Percentiles rank a stretch among this genome's conserved stretches.
Conservation (phyloP, 768 basidiomycete species). For the Calocybe cyanea region DNA sequence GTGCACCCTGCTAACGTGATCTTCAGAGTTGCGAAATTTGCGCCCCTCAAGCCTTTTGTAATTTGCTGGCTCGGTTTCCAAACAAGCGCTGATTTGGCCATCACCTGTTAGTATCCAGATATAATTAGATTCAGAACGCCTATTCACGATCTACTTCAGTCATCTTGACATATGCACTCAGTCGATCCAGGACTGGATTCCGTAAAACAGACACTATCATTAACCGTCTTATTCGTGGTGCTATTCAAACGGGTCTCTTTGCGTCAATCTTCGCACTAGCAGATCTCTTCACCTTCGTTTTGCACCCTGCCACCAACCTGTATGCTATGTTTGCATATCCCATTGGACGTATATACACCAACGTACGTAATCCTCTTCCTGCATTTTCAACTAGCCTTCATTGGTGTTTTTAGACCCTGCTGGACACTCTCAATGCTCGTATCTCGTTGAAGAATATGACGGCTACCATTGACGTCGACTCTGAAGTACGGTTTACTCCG, state of each 20-base stretch:
- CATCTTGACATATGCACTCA: conserved; percentile 27
- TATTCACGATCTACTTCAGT: conserved; percentile 14
- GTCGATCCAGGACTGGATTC: conserved; percentile 47
- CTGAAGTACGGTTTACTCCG: too few species aligned
- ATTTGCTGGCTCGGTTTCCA: conserved; percentile 47
- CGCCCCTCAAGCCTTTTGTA: conserved; percentile 36
- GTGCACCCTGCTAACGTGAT: background rate
- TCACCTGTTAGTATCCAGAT: conserved; percentile 33
- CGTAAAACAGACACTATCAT: conserved; percentile 48
- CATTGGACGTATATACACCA: conserved; percentile 36
- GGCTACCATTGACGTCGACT: conserved; percentile 24
- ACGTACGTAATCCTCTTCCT: conserved; percentile 24
- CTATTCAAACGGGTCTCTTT: conserved; percentile 52
- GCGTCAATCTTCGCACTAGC: conserved; percentile 48
- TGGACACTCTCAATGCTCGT: conserved; percentile 41
- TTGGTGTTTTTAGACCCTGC: conserved; percentile 29
- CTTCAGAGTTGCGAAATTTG: conserved; percentile 38
- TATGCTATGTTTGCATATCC: conserved; percentile 24
- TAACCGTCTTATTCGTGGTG: conserved; percentile 51
- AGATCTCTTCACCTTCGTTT: conserved; percentile 39
- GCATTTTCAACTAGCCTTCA: background rate
- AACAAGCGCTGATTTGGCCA: conserved; percentile 38
- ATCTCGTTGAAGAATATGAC: conserved; percentile 27
- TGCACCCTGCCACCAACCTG: conserved; percentile 29
- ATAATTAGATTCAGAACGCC: background rate